Base-by-base conservation (phyloP, 2,329 filamentous ascomycete genomes). In the Acarospora socialis region DNA sequence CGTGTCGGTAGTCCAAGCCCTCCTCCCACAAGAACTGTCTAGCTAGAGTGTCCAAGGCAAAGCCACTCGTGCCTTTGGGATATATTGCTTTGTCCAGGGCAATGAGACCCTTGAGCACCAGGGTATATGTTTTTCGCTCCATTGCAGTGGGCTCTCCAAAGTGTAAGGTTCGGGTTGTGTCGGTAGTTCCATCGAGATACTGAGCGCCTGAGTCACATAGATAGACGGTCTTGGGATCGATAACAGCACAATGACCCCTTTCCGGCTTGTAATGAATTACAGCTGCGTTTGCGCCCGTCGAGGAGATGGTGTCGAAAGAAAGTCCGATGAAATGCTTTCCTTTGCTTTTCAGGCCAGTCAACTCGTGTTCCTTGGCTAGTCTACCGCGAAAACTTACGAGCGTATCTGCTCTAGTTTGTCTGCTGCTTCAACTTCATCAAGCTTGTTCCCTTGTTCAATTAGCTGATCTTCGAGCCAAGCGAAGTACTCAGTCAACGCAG, bases 131-230 rank as follows among this genome's bases (percentile, higher is more conserved):
- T 50, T 83, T 82, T 48, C 71, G 81, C 57, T 98, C 86, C 49
- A 80, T 78, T 3, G 75, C 72, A 0, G 79, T 81, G 1, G 90
- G 90, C 16, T 74, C 68, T 28, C 83, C 82, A 51, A 95, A 95
- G 50, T 98, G 90, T 22, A 93, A 63, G 1, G 90, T 98, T 24
- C 90, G 70, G 4, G 90, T 98, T 0, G 83, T 92, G 50, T 98
- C 90, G 0, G 90, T 98, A 1, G 90, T 98, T 34, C 90, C 90
- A 52, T 98, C 90, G 3, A 80, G 66, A 48, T 87, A 98, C 54
- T 98, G 90, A n/a, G 81, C 90, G 14, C 90, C 90, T 14, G 90
- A 95, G 55, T 98, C 90, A 52, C 90, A 98, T 3, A 98, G 72
- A 49, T 98, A 98, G 36, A 98, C 73, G 9, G 77, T 75, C 5